Percentiles rank a stretch among this genome's conserved stretches.
These are phyloP conservation scores for Candida xyloterini DNA, from an alignment of 805 yeast species.

Conservation along the genomic window DNA sequence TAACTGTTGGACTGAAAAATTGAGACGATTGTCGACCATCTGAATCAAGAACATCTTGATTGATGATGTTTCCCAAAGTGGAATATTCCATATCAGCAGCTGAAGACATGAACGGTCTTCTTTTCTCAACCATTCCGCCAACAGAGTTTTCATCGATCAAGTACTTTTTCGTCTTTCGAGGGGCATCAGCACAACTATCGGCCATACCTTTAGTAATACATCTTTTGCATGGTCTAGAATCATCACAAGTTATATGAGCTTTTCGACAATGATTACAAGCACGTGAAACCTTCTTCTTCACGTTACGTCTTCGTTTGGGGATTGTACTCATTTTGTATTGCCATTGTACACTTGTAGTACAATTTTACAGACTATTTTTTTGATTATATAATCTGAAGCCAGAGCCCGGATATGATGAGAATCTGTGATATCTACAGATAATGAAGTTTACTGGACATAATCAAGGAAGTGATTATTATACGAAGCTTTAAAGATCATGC, in stretches of 20 bases:
- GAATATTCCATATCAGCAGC: conserved; percentile 77
- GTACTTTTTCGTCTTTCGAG: conserved; percentile 81
- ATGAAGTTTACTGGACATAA: no score
- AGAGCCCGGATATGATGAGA: no score
- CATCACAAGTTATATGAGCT: conserved; percentile 91
- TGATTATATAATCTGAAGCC: no score
- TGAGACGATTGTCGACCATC: conserved; percentile 16
- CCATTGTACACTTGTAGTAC: no score
- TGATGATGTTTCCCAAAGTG: conserved; percentile 61
- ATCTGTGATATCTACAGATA: no score
- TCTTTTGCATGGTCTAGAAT: conserved; percentile 58
- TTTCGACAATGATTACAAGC: conserved; percentile 92
- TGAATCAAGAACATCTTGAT: conserved; percentile 39
- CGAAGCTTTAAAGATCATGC: conserved; percentile 1
- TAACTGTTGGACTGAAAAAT: conserved; percentile 35
- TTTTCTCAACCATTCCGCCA: not conserved
- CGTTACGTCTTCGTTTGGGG: conserved; percentile 28
- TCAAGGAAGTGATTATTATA: conserved; percentile 1
- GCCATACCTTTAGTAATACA: conserved; percentile 70
- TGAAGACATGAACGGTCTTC: conserved; percentile 7
- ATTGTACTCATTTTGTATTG: not conserved
- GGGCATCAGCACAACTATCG: conserved; percentile 81
- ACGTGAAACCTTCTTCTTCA: conserved; percentile 65
- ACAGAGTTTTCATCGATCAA: conserved; percentile 58
- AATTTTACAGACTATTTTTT: not conserved